Conservation (phyloP, 805 yeast genomes). For the Candida michaelii region DNA sequence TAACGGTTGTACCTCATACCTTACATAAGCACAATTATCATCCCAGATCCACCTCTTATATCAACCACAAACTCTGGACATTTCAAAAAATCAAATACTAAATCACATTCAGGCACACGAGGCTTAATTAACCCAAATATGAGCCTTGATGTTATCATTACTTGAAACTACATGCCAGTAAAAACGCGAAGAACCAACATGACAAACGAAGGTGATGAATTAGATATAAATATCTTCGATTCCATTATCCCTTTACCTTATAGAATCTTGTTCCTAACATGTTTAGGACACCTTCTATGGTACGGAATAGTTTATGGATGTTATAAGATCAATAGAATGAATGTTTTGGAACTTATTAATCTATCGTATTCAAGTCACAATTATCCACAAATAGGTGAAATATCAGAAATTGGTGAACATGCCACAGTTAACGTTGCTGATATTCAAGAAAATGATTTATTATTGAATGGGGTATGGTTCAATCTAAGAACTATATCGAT, state of each 20-base stretch:
- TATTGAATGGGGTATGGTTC: constrained; percentile 35
- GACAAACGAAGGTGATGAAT: constrained; percentile 9
- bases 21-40: neutral
- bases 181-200: neutral
- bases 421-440: constrained; percentile 32
- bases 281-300: constrained; percentile 58
- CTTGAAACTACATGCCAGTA: neutral
- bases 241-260: constrained; percentile 39
- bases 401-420: constrained; percentile 30
- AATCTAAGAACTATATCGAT: constrained; percentile 29
- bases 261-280: constrained; percentile 48
- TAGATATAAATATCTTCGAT: constrained; percentile 22
- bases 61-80: too few relatives aligned
- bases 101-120: neutral
- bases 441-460: constrained; percentile 26
- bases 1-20: neutral
- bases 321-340: constrained; percentile 41
- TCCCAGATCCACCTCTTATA: too few relatives aligned
- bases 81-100: neutral
- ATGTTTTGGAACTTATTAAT: constrained; percentile 45
- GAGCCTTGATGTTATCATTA: neutral
- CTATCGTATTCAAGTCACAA: constrained; percentile 40
- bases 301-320: constrained; percentile 38
- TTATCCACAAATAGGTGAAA: constrained; percentile 26
- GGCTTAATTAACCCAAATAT: too few relatives aligned